Evolutionary conservation across 1,284 basidiomycete species (phyloP).

Genomic region (Coniferiporia weirii): DNA sequence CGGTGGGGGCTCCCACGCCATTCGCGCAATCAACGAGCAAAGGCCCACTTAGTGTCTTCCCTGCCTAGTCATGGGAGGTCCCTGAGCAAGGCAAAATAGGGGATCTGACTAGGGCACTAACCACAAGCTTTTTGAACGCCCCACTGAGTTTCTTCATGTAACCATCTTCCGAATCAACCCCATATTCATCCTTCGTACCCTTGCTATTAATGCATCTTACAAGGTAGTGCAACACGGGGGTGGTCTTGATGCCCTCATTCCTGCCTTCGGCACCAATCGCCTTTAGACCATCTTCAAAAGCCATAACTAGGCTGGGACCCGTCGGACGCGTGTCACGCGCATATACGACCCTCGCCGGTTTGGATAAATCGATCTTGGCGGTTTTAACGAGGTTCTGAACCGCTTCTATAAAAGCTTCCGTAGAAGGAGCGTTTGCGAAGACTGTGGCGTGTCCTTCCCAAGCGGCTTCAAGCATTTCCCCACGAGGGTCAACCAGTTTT

Average conservation of each 20-base stretch:
- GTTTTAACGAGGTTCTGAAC: constrained; percentile 62
- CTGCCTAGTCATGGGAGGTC: constrained; percentile 37
- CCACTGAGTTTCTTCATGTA: constrained; percentile 84
- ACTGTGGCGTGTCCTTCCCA: constrained; percentile 91
- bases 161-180: constrained; percentile 79
- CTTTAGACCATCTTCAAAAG: constrained; percentile 80
- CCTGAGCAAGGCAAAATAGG: background rate
- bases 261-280: constrained; percentile 63
- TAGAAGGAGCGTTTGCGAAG: constrained; percentile 82
- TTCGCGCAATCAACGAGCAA: constrained; percentile 95
- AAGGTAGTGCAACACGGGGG: constrained; percentile 94
- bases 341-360: constrained; percentile 82
- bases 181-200: constrained; percentile 71
- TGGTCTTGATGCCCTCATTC: constrained; percentile 83
- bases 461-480: constrained; percentile 97
- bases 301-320: constrained; percentile 74
- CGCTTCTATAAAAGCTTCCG: constrained; percentile 65
- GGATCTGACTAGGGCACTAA: constrained; percentile 28
- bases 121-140: constrained; percentile 86
- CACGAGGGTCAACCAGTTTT: constrained; percentile 94
- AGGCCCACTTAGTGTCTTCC: constrained; percentile 53
- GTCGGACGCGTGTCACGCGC: constrained; percentile 93
- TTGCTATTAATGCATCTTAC: constrained; percentile 88
- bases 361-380: constrained; percentile 74
- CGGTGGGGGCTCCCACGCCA: constrained; percentile 84